phyloP scores from a whole-genome alignment of 495 filamentous ascomycete species.

The Penicillium samsonianum region DNA sequence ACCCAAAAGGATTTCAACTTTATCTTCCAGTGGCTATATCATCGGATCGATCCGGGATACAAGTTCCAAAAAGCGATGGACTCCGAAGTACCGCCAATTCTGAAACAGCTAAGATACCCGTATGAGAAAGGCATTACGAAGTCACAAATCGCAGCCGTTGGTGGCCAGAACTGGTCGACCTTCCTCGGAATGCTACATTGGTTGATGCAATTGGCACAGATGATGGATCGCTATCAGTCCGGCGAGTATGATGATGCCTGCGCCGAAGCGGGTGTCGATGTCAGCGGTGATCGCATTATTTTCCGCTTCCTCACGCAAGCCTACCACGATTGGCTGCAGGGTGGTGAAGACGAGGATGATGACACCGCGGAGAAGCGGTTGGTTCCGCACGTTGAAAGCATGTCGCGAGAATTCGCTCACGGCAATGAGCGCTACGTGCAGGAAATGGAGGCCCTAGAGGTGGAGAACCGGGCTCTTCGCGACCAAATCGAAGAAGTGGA shows the following conservation, averaged over 20 bases:
- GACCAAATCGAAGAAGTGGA: conserved; percentile 87
- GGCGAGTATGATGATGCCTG: conserved; percentile 89
- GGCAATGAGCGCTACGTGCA: conserved; percentile 78
- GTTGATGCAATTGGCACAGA: conserved; percentile 95
- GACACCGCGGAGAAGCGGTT: conserved; percentile 75
- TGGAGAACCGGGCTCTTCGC: conserved; percentile 71
- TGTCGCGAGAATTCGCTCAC: conserved; percentile 85
- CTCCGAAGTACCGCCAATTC: conserved; percentile 83
- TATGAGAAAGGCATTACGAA: conserved; percentile 93
- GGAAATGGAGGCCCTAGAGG: conserved; percentile 80
- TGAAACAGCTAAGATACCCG: conserved; percentile 92
- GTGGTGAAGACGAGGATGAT: conserved; percentile 76
- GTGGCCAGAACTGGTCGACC: conserved; percentile 91
- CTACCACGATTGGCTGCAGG: conserved; percentile 89
- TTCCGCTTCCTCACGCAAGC: conserved; percentile 86
- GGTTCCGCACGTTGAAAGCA: conserved; percentile 79
- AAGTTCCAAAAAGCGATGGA: conserved; percentile 90
- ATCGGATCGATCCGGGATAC: conserved; percentile 89
- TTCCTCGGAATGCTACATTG: conserved; percentile 95
- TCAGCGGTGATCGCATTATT: conserved; percentile 85
- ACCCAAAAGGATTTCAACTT: conserved; percentile 97
- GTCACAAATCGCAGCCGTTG: conserved; percentile 89
- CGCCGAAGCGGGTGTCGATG: conserved; percentile 81
- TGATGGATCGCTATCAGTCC: conserved; percentile 75
- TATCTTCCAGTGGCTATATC: conserved; percentile 98